Evolutionary conservation across 2,329 filamentous ascomycete species (phyloP).

Genomic region (Fusarium bactridioides): DNA sequence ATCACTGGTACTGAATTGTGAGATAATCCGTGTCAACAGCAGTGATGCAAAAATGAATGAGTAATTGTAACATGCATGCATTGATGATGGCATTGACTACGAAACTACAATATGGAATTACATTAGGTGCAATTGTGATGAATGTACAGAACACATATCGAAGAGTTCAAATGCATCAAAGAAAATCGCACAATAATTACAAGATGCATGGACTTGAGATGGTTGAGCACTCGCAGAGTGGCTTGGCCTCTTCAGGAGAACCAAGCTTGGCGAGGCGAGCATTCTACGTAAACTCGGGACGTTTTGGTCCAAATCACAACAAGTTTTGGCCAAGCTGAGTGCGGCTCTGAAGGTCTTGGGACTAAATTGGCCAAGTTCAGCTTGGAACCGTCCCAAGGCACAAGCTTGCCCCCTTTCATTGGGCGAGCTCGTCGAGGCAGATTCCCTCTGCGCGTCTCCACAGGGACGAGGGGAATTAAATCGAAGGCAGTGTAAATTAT

Average conservation of each 20-base stretch:
- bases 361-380: background rate
- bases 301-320: no score
- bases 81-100: background rate
- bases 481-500: background rate
- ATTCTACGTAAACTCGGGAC: background rate
- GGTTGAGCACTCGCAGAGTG: background rate
- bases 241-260: slow-evolving; percentile 11
- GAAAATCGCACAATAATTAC: background rate
- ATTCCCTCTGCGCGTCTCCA: background rate
- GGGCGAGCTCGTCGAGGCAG: background rate
- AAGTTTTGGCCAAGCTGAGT: accelerated
- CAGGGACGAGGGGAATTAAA: background rate
- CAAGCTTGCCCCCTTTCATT: background rate
- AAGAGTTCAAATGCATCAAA: accelerated
- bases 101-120: background rate
- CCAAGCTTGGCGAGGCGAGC: background rate
- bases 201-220: background rate
- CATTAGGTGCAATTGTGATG: background rate
- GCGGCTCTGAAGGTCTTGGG: accelerated
- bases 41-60: background rate
- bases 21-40: background rate
- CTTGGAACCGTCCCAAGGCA: background rate
- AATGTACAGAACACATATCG: accelerated
- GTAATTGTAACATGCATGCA: background rate
- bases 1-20: accelerated